phyloP scores from a whole-genome alignment of 352 stramenopile genomes.

The Pythium grandisporangium region DNA sequence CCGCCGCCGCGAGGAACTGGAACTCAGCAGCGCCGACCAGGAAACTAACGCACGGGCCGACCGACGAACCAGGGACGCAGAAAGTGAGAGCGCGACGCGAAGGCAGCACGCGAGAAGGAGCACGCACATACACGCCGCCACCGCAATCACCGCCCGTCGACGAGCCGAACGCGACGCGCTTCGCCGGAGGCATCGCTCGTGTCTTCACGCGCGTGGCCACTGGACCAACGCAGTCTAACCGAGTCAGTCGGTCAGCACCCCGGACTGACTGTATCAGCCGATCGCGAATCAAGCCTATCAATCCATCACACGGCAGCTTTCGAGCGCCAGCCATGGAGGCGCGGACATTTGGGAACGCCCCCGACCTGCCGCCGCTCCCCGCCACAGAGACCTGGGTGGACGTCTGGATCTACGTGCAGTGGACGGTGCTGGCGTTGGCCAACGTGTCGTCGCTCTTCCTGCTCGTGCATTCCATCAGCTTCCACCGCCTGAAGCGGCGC shows the following conservation, averaged over 20 bases:
- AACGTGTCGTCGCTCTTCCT: conserved; percentile 34
- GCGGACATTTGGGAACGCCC: too few species aligned
- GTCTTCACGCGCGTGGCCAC: background rate
- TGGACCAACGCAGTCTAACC: background rate
- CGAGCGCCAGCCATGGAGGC: conserved; percentile 3
- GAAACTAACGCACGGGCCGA: too few species aligned
- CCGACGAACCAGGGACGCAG: conserved; percentile 24
- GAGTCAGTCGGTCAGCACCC: too few species aligned
- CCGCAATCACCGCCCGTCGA: conserved; percentile 13
- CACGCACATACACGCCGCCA: conserved; percentile 14
- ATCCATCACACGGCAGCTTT: background rate
- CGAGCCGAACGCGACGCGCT: too few species aligned
- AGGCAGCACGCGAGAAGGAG: conserved; percentile 46
- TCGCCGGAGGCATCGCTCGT: too few species aligned
- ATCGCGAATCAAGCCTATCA: background rate
- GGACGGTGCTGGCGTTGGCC: conserved; percentile 27
- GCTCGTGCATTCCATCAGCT: conserved; percentile 43
- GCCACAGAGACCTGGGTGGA: conserved; percentile 18
- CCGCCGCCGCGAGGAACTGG: conserved; percentile 10
- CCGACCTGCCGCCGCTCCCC: background rate
- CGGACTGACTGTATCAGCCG: too few species aligned
- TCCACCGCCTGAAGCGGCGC: conserved; percentile 55
- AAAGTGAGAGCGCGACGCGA: conserved; percentile 32
- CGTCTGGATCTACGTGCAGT: conserved; percentile 39
- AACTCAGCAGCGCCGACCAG: conserved; percentile 19